These are phyloP conservation scores for Aspergillus taichungensis DNA, from an alignment of 495 filamentous ascomycete species.

Conservation along the genomic window DNA sequence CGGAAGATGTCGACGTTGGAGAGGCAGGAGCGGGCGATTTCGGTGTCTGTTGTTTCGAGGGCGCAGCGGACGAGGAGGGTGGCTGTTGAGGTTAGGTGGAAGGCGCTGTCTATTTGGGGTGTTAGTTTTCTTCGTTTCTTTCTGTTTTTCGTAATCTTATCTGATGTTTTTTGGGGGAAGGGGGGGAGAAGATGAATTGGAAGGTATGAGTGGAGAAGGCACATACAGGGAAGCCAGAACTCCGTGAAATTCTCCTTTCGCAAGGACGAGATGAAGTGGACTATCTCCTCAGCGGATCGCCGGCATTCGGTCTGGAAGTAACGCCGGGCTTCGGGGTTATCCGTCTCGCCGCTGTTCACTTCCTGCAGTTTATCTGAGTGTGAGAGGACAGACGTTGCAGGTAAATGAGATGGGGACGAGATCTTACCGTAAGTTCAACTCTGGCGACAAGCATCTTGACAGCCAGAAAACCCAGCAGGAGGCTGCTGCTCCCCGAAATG, in stretches of 20 bases:
- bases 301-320: slow-evolving; percentile 44
- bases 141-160: too few relatives aligned
- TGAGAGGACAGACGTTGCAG: background rate
- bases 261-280: slow-evolving; percentile 42
- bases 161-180: background rate
- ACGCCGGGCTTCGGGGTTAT: slow-evolving; percentile 36
- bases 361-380: slow-evolving; percentile 20
- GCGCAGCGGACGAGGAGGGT: slow-evolving; percentile 41
- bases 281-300: slow-evolving; percentile 41
- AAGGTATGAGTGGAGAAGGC: background rate
- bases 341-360: slow-evolving; percentile 34
- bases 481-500: slow-evolving; percentile 37
- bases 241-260: slow-evolving; percentile 36
- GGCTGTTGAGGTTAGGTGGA: slow-evolving; percentile 40
- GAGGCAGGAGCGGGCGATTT: slow-evolving; percentile 34
- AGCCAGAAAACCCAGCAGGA: slow-evolving; percentile 43
- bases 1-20: slow-evolving; percentile 35
- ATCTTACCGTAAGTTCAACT: slow-evolving; percentile 40
- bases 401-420: background rate
- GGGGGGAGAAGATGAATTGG: background rate
- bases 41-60: slow-evolving; percentile 34
- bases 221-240: slow-evolving; percentile 42
- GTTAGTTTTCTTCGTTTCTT: slow-evolving; percentile 9
- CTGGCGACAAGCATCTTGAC: slow-evolving; percentile 44
- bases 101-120: slow-evolving; percentile 33